phyloP scores from a whole-genome alignment of 2,329 filamentous ascomycete genomes.

The Aspergillus clavatus region DNA sequence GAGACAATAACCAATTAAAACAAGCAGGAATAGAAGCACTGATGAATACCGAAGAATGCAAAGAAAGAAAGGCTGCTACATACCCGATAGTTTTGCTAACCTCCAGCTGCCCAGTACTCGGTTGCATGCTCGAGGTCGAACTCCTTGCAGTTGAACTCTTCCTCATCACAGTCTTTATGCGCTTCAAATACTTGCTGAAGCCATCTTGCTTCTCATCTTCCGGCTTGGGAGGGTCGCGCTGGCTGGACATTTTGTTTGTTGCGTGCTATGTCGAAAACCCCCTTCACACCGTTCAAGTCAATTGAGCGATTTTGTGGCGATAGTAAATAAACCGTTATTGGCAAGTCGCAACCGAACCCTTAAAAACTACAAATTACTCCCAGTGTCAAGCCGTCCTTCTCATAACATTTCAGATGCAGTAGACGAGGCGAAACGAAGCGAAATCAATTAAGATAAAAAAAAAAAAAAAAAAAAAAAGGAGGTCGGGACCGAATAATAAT shows the following conservation, averaged over 20 bases:
- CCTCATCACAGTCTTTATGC: slow-evolving; percentile 36
- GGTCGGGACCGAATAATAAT: not conserved
- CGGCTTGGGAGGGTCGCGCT: slow-evolving; percentile 12
- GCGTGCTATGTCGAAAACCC: not conserved
- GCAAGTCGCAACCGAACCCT: not conserved
- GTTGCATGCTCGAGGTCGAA: slow-evolving; percentile 1
- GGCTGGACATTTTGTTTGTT: slow-evolving; percentile 22
- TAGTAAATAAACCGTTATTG: not conserved
- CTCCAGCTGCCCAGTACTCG: slow-evolving; percentile 2
- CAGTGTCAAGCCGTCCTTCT: not conserved
- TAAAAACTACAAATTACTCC: not conserved
- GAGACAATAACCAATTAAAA: not conserved
- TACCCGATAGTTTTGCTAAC: slow-evolving; percentile 9
- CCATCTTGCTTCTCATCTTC: slow-evolving; percentile 29
- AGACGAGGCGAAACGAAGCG: not conserved
- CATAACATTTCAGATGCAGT: not conserved
- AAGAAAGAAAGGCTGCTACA: not conserved
- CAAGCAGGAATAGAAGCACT: no score
- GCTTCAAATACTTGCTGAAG: slow-evolving; percentile 36
- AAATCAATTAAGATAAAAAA: not conserved
- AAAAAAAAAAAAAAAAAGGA: not conserved
- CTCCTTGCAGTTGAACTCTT: slow-evolving; percentile 25
- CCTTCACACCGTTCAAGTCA: not conserved
- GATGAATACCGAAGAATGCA: not conserved
- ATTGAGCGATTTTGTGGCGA: not conserved